Base-by-base conservation (phyloP, 2,329 filamentous ascomycete species). In the Botryosphaeria dothidea region DNA sequence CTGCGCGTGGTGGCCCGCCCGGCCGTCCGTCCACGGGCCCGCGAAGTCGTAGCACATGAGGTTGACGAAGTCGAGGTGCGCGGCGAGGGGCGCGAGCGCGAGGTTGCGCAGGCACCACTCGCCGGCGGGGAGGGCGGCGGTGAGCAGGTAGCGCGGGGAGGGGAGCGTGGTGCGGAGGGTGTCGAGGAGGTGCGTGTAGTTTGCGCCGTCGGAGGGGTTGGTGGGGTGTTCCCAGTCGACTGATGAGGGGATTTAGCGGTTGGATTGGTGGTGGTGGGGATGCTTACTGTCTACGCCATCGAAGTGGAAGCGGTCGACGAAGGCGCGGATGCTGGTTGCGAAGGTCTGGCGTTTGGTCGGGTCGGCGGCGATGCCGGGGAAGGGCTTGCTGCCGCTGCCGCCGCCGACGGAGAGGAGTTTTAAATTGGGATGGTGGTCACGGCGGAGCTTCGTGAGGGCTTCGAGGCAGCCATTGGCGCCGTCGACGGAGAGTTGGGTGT, bases 211-310 rank as follows among this genome's bases (percentile, higher is more conserved):
- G 60, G 86, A 81, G 2, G 82, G 74, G 72, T 90, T 83, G 62
- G 84, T 83, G 1, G 92, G 91, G 71, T 92, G 90, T 73, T 92
- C 88, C 92, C 92, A 95, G 71, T 91, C 89, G 74, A 95, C 91
- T 93, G 46, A 48, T n/a, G n/a, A n/a, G n/a, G n/a, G n/a, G n/a
- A n/a, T n/a, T 31, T 25, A 43, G 36, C 34, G 76, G 11, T 75
- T 68, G 21, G 65, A 5, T 41, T 7, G 5, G 38, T 8, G 17
- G 19, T 25, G 15, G 11, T 17, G 25, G 15, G 25, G 51, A 5
- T 3, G n/a, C 48, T 19, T 31, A 51, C 48, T 4, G 56, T 60
- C 56, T 36, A 46, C 13, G 41, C 90, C 90, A 72, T 92, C 88
- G 11, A 92, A 82, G 0, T 86, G 88, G 60, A 89, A 92, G 21